A percentile compares a stretch with the other conserved stretches of the same genome.
Evolutionary conservation across 129 eudicot genomes (phyloP).

Genomic region (Deinandra increscens): DNA sequence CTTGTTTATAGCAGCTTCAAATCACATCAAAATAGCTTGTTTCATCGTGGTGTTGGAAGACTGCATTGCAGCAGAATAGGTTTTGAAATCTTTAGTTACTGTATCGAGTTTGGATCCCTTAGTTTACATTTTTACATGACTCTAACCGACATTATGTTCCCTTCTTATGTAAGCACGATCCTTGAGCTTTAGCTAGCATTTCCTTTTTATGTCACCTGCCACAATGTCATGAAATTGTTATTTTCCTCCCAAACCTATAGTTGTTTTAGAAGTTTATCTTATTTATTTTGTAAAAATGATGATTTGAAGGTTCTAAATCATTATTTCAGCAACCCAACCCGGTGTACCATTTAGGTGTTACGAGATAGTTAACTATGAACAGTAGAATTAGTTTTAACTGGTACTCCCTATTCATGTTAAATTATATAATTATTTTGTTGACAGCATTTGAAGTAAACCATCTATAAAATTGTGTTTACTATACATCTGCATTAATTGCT

Average conservation of each 20-base stretch:
- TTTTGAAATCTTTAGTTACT: background rate
- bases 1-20: too few species aligned
- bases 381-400: background rate
- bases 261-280: background rate
- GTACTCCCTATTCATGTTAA: background rate
- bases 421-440: background rate
- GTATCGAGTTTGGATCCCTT: constrained; percentile 3
- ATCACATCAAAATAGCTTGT: too few species aligned
- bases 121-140: background rate
- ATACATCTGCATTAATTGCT: background rate
- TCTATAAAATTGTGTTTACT: background rate
- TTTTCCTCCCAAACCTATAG: background rate
- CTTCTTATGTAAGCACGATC: background rate
- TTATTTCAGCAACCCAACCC: background rate
- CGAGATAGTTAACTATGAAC: constrained; percentile 2
- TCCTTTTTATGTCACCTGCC: background rate
- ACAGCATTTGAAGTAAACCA: constrained; percentile 1
- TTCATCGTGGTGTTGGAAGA: too few species aligned
- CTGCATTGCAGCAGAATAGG: too few species aligned
- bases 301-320: too few species aligned
- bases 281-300: background rate
- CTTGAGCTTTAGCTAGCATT: background rate
- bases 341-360: background rate
- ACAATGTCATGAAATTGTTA: background rate
- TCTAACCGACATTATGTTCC: background rate